These are phyloP conservation scores for Pythium periplocum DNA, from an alignment of 352 stramenopile genomes.

Conservation along the genomic window DNA sequence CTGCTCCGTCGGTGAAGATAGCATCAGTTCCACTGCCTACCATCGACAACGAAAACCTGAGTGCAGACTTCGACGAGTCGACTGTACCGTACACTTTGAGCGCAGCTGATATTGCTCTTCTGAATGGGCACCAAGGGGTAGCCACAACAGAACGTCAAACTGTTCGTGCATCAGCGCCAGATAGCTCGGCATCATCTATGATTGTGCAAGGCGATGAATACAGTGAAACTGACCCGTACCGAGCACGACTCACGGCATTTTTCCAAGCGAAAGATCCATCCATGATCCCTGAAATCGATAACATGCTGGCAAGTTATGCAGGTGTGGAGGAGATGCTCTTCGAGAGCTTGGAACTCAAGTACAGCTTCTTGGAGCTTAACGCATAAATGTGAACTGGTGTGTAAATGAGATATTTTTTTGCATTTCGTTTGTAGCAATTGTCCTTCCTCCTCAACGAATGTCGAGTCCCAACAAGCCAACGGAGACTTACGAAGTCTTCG, in stretches of 20 bases:
- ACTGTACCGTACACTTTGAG: constrained; percentile 64
- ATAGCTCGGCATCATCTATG: too few relatives aligned
- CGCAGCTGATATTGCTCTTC: constrained; percentile 58
- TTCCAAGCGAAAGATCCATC: constrained; percentile 61
- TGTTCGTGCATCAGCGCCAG: too few relatives aligned
- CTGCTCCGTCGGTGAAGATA: not conserved
- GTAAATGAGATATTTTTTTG: too few relatives aligned
- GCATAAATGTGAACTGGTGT: too few relatives aligned
- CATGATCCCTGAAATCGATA: constrained; percentile 61
- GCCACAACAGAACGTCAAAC: not conserved
- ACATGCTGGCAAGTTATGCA: constrained; percentile 69
- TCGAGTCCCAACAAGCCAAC: not conserved
- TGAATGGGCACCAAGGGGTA: constrained; percentile 44
- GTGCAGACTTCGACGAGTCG: constrained; percentile 10
- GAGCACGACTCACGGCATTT: constrained; percentile 48
- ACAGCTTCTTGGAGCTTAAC: constrained; percentile 62
- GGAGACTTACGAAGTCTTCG: constrained; percentile 49
- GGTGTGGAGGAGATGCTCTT: constrained; percentile 74
- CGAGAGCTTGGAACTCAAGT: constrained; percentile 80
- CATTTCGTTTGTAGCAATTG: too few relatives aligned
- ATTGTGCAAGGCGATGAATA: too few relatives aligned
- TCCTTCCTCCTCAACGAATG: too few relatives aligned
- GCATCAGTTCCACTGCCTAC: not conserved
- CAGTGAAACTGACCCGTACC: constrained; percentile 28
- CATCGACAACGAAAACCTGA: not conserved